Evolutionary conservation across 495 filamentous ascomycete genomes (phyloP).

Genomic region (Lichina pygmaea): DNA sequence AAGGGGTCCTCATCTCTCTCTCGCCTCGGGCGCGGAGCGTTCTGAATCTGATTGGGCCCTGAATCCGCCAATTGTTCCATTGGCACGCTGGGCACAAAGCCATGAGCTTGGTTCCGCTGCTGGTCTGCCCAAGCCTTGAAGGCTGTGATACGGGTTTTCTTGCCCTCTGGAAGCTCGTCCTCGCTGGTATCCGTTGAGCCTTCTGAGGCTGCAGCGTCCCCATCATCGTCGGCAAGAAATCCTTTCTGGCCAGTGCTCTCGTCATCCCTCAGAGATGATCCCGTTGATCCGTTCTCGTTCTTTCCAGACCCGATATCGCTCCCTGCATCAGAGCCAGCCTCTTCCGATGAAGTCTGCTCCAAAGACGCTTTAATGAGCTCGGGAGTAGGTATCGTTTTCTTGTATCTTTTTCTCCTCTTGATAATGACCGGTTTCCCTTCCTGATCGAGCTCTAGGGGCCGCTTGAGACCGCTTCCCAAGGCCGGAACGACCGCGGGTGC

Average conservation of each 20-base stretch:
- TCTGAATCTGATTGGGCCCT: constrained; percentile 4
- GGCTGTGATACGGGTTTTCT: constrained; percentile 19
- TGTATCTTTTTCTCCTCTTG: constrained; percentile 21
- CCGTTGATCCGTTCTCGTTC: too few species aligned
- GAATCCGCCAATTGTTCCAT: constrained; percentile 4
- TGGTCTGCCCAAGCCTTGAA: constrained; percentile 87
- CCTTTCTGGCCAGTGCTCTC: constrained; percentile 3
- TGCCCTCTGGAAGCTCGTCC: constrained; percentile 7
- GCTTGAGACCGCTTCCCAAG: constrained; percentile 61
- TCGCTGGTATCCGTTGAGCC: constrained; percentile 6
- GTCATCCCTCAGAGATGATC: too few species aligned
- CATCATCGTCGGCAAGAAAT: not conserved
- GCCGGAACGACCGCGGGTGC: constrained; percentile 6
- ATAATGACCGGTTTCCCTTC: constrained; percentile 57
- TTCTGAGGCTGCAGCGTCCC: not conserved
- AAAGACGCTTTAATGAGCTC: constrained; percentile 26
- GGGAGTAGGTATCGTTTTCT: constrained; percentile 12
- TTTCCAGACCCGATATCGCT: constrained; percentile 10
- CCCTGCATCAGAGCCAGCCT: not conserved
- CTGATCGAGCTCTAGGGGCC: constrained; percentile 52
- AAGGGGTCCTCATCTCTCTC: constrained; percentile 47
- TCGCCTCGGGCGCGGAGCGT: constrained; percentile 24
- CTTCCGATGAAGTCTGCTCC: too few species aligned
- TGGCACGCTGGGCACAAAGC: constrained; percentile 23
- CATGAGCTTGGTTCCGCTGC: constrained; percentile 51